Conservation (phyloP, 768 basidiomycete species). For the Boletus barrowsii region DNA sequence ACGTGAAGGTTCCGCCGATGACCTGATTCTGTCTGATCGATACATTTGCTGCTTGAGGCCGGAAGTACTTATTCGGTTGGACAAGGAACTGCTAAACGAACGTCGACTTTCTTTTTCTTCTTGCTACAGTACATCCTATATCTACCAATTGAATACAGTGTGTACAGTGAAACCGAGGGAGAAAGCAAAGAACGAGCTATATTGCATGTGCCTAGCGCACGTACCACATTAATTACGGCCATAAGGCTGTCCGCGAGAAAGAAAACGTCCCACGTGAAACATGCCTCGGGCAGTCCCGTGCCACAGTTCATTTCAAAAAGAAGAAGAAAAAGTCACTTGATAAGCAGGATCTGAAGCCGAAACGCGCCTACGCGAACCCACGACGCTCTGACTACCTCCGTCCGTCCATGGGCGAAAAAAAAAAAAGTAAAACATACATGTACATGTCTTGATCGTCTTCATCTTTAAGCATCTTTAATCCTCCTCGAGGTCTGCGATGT, state of each 20-base stretch:
- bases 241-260: neutral
- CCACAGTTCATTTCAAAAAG: conserved; percentile 5
- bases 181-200: too few species aligned
- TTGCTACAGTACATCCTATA: conserved; percentile 4
- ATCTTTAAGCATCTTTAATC: conserved; percentile 6
- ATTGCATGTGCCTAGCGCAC: conserved; percentile 2
- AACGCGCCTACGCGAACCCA: neutral
- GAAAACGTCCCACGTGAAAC: conserved; percentile 1
- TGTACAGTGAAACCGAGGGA: too few species aligned
- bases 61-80: neutral
- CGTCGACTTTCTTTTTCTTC: neutral
- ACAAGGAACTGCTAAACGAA: neutral
- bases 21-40: neutral
- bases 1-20: neutral
- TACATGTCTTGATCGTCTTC: neutral
- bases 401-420: neutral
- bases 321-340: too few species aligned
- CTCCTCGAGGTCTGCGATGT: conserved; percentile 9
- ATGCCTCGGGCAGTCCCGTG: neutral
- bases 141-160: neutral
- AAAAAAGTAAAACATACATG: too few species aligned
- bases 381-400: too few species aligned
- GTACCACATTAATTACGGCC: neutral
- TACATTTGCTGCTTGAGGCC: neutral
- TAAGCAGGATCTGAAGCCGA: neutral